Evolutionary conservation across 352 stramenopile genomes (phyloP), one percentile per base, ranked within the genome.

Genomic region (Globisporangium nodosum): DNA sequence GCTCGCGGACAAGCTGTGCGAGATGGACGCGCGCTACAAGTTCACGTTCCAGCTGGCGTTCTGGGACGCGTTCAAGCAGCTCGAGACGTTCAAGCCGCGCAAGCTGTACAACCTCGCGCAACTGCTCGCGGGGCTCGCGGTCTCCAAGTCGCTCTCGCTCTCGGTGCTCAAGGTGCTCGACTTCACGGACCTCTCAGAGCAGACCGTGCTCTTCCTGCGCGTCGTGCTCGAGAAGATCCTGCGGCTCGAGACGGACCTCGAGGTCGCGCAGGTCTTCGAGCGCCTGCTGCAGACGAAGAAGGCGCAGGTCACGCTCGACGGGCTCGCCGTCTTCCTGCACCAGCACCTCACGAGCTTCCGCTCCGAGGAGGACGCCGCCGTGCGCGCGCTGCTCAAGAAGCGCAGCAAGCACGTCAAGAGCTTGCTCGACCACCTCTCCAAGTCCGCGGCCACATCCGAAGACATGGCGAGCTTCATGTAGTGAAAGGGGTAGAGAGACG

Each of bases 41-140:
- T 99, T 98, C 63, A 97, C 93, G 20, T 88, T 98, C 51, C 96
- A 98, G 65, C 78, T 99, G 20, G 90, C 96, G 46, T 98, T 97
- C 67, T 99, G 96, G 96, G 96, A 99, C 74, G 71, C 82, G 42
- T 98, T 99, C 68, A 99, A 99, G 77, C 87, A 97, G 56, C 67
- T 92, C 45, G 70, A 84, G 60, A 68, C 71, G 45, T 78, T 97
- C 46, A 86, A 87, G 64, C 77, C 77, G 49, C 78, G 94, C 27
- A 92, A 92, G 61, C 72, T 92, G 54, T 96, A 91, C 61, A 98
- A 98, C 64, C 61, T 97, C 46, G 89, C 89, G 49, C 94, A 75
- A 61, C 90, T 88, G 79, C 81, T 87, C 56, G 91, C 78, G 52
- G 96, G 69, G 11, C 85, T 94, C 42, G 64, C 92, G 37, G 68